Evolutionary conservation across 2,329 filamentous ascomycete genomes (phyloP), one percentile per base, ranked within the genome.

Genomic region (Colletotrichum navitas): DNA sequence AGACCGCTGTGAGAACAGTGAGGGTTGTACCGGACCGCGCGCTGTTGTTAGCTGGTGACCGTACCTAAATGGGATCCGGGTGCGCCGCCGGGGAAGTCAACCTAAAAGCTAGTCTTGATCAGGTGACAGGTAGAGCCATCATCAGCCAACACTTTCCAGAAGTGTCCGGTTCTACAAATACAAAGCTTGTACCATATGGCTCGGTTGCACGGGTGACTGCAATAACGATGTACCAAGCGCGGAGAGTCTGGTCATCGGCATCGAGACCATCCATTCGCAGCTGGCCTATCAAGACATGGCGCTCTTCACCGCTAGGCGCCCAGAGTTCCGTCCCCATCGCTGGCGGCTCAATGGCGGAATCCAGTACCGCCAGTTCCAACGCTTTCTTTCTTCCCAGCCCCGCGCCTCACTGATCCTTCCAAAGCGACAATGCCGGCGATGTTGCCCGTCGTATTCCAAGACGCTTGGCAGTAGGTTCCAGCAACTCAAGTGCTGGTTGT

Each of bases 401-500:
- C 32, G n/a, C 21, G 10, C 29, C 12, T 39, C 29, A 21, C 21
- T 21, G 18, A 41, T 34, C 21, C 34, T 12, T 26, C 54, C 29
- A 26, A 58, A n/a, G 3, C 36, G n/a, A 43, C 36, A 63, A 63
- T 21, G 21, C 8, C 34, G 45, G 26, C 21, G 21, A 47, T 21
- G 18, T 26, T 49, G 14, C 16, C 8, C 43, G 24, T 66, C 41
- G 8, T 32, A 14, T 32, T 64, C 68, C 68, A 71, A 71, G 64
- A 47, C 12, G 21, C 64, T 71, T 71, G 68, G 64, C 64, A 54
- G 36, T 5, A 49, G 59, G 43, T 49, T 47, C 12, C 58, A 59
- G 29, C 64, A 45, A 68, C 45, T 59, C 58, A 71, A 58, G 45
- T 52, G 58, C 43, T 29, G 29, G n/a, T 59, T 11, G 29, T 1